Evolutionary conservation across 176 grass and related monocot genomes (phyloP).

Genomic region (Dactylis glomerata): DNA sequence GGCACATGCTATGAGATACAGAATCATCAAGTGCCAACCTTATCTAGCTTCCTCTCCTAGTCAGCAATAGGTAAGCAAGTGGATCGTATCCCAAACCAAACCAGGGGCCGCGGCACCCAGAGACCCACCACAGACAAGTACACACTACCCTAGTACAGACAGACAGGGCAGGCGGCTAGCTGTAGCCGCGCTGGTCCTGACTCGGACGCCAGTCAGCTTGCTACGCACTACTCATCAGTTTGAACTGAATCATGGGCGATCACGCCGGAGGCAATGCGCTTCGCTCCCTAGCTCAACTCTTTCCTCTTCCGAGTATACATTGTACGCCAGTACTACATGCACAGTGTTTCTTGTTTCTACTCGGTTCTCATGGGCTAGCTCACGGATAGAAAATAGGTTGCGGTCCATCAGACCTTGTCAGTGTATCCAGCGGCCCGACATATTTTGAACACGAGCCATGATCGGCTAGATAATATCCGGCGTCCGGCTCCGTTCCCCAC

Average conservation of each 20-base stretch:
- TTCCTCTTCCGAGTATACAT: too few species aligned
- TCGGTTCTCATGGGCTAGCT: too few species aligned
- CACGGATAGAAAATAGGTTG: too few species aligned
- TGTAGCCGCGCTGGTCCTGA: conserved; percentile 17
- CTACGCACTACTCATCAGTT: too few species aligned
- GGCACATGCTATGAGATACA: neutral
- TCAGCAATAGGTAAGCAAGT: neutral
- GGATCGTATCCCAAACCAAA: neutral
- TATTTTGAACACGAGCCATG: too few species aligned
- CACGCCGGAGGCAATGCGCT: neutral
- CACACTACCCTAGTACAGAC: neutral
- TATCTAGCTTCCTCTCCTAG: neutral
- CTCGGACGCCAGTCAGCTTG: conserved; percentile 4
- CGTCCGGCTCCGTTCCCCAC: too few species aligned
- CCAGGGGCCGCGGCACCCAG: neutral
- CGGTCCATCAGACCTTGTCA: too few species aligned
- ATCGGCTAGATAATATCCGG: too few species aligned
- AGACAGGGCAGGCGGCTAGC: neutral
- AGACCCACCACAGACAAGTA: neutral
- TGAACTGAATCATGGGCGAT: neutral
- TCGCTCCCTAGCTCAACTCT: too few species aligned
- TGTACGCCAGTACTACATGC: too few species aligned
- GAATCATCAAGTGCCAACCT: neutral
- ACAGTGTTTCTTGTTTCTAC: too few species aligned
- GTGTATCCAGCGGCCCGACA: too few species aligned